Evolutionary conservation across 805 yeast species (phyloP).

Genomic region (Middelhovenomyces tepae): DNA sequence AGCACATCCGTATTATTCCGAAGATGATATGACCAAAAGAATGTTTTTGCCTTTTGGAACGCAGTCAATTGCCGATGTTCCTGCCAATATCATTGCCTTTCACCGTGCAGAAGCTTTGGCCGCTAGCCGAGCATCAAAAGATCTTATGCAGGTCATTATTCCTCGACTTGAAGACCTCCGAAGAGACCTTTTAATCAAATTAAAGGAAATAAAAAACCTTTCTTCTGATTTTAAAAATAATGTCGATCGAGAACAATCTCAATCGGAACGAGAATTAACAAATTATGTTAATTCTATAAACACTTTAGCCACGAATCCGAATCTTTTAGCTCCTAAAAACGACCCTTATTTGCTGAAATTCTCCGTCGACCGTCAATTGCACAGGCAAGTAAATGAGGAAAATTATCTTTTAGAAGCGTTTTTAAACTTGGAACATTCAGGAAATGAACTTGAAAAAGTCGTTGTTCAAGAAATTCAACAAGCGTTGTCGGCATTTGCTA

Average conservation of each 20-base stretch:
- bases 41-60: slow-evolving; percentile 67
- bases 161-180: slow-evolving; percentile 61
- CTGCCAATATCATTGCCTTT: slow-evolving; percentile 56
- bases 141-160: slow-evolving; percentile 49
- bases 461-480: slow-evolving; percentile 81
- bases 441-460: slow-evolving; percentile 79
- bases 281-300: slow-evolving; percentile 57
- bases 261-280: slow-evolving; percentile 49
- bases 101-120: slow-evolving; percentile 52
- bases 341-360: slow-evolving; percentile 80
- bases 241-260: slow-evolving; percentile 58
- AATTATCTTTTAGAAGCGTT: slow-evolving; percentile 83
- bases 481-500: slow-evolving; percentile 65
- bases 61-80: slow-evolving; percentile 77
- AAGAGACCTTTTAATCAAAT: slow-evolving; percentile 72
- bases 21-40: slow-evolving; percentile 29
- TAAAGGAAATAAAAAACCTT: slow-evolving; percentile 75
- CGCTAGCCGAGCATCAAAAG: slow-evolving; percentile 52
- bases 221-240: slow-evolving; percentile 79
- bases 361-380: slow-evolving; percentile 66
- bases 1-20: too few species aligned
- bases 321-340: slow-evolving; percentile 40
- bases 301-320: slow-evolving; percentile 41
- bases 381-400: slow-evolving; percentile 72
- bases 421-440: slow-evolving; percentile 76